These are phyloP conservation scores for Colletotrichum melonis DNA, from an alignment of 2,329 filamentous ascomycete genomes.

Conservation along the genomic window DNA sequence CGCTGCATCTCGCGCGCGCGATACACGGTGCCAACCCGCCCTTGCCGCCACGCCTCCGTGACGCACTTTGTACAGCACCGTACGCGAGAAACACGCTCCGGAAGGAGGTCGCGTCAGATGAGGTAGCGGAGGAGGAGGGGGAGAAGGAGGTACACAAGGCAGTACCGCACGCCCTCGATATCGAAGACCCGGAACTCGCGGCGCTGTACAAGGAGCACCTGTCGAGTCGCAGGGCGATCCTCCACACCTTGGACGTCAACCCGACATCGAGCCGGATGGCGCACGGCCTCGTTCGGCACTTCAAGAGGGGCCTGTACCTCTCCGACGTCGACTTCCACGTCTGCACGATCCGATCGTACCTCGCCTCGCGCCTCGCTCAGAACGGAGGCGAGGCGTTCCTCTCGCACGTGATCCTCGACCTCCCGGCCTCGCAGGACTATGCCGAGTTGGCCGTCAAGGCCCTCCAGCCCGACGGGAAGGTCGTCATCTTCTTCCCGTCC, in stretches of 20 bases:
- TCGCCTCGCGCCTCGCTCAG: conserved; percentile 60
- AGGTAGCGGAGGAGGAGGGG: conserved; percentile 26
- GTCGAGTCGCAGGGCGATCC: conserved; percentile 70
- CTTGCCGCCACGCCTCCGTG: conserved; percentile 55
- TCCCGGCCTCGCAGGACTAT: conserved; percentile 70
- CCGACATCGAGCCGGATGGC: conserved; percentile 72
- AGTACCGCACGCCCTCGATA: conserved; percentile 37
- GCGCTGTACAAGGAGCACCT: conserved; percentile 57
- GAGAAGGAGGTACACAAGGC: conserved; percentile 14
- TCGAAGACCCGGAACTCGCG: conserved; percentile 36
- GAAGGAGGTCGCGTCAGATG: conserved; percentile 27
- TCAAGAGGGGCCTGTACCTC: conserved; percentile 77
- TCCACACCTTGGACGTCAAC: conserved; percentile 80
- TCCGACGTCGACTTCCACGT: conserved; percentile 80
- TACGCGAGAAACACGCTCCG: conserved; percentile 31
- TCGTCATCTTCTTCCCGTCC: conserved; percentile 80
- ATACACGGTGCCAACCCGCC: conserved; percentile 78
- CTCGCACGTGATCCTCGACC: conserved; percentile 78
- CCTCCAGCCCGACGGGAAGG: conserved; percentile 71
- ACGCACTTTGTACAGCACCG: conserved; percentile 35
- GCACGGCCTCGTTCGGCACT: conserved; percentile 72
- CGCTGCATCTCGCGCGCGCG: conserved; percentile 79
- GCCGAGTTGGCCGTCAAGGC: conserved; percentile 62
- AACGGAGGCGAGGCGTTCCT: conserved; percentile 69
- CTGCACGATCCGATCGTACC: conserved; percentile 72